Conservation (phyloP, 2,329 filamentous ascomycete genomes). For the Aspergillus awamori region DNA sequence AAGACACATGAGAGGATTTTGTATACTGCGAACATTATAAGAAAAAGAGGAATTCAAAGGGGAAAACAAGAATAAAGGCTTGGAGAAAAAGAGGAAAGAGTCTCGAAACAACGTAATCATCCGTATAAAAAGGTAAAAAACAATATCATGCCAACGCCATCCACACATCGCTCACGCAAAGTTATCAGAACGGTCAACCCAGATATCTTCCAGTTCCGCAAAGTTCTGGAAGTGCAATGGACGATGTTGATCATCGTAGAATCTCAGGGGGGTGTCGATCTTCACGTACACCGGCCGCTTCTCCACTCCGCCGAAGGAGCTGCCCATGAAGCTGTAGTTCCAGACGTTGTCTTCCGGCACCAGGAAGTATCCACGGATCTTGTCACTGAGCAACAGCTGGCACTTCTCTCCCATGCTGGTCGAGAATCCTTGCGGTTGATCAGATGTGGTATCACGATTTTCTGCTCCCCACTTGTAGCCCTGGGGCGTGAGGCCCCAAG, state of each 20-base stretch:
- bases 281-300: conserved; percentile 91
- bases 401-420: conserved; percentile 93
- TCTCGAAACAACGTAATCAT: conserved; percentile 9
- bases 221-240: conserved; percentile 97
- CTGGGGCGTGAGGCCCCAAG: conserved; percentile 87
- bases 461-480: conserved; percentile 97
- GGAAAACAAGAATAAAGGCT: neutral
- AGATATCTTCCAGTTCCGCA: conserved; percentile 93
- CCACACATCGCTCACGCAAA: conserved; percentile 68
- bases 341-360: conserved; percentile 87
- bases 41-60: neutral
- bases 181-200: conserved; percentile 89
- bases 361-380: conserved; percentile 93
- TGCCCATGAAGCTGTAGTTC: conserved; percentile 99
- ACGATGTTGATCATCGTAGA: conserved; percentile 90
- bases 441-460: conserved; percentile 89
- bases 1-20: conserved; percentile 5
- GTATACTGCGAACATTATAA: neutral
- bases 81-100: conserved; percentile 4
- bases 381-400: conserved; percentile 88
- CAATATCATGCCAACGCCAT: conserved; percentile 25
- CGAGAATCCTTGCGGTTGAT: conserved; percentile 91
- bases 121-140: conserved; percentile 9
- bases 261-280: conserved; percentile 85
- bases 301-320: conserved; percentile 80